Base-by-base conservation (phyloP, 1,139 yeast species). In the Saccharomyces hybrid region DNA sequence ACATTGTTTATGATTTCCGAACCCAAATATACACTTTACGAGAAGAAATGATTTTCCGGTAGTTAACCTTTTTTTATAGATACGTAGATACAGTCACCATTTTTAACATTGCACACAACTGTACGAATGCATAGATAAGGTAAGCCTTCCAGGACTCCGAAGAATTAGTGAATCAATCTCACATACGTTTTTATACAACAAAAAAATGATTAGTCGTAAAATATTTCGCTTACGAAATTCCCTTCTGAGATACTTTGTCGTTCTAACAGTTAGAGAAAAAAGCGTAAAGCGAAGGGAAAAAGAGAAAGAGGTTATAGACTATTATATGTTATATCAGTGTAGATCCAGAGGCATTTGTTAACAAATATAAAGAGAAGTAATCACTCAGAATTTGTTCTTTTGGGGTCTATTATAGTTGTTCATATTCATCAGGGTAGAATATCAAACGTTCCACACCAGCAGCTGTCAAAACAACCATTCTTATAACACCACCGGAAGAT, bases 401-500 rank as follows among this genome's bases (percentile, higher is more conserved):
- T 25, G n/a, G 8, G 16, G 19, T 28, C n/a, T 26, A 6, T 42
- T 63, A 68, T 62, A 70, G 61, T 52, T 62, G 67, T 58, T 70
- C 73, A 52, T 70, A 73, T 63, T 91, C 96, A 55, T 89, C 95
- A 27, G 98, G 98, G 70, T 83, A 88, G 72, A 88, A 91, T 56
- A 93, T 79, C 69, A 84, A 76, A 71, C 99, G 83, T 73, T 93
- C 97, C 54, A 89, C 88, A 25, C 96, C 97, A 19, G 77, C 78
- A 64, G 83, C 83, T 1, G 97, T 90, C 69, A 95, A 78, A 34
- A 90, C 76, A 50, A 89, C 96, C 95, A 93, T 86, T 75, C 99
- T 82, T 58, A 93, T 93, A 54, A 93, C 97, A 72, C 99, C 99
- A 67, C 99, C 99, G 8, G 97, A 88, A 51, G 95, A 86, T 42